Percentiles rank a stretch among this genome's conserved stretches.
These are phyloP conservation scores for Phytophthora citricola DNA, from an alignment of 352 stramenopile genomes.

Conservation along the genomic window DNA sequence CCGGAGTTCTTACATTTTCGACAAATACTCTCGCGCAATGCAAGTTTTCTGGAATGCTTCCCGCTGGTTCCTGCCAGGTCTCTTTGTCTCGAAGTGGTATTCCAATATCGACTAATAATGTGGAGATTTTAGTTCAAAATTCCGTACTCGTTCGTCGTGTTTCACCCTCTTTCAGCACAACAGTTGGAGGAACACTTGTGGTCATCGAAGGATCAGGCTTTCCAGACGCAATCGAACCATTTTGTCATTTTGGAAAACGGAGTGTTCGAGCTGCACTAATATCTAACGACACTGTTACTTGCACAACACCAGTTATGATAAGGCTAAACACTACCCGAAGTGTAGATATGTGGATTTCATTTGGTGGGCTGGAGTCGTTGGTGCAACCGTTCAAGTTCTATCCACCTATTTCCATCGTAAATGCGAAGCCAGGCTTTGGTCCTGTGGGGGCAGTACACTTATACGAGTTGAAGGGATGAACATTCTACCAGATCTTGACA, in stretches of 20 bases:
- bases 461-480: slow-evolving; percentile 33
- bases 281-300: slow-evolving; percentile 34
- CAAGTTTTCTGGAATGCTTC: slow-evolving; percentile 8
- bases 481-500: slow-evolving; percentile 22
- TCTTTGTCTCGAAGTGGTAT: slow-evolving; percentile 29
- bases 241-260: slow-evolving; percentile 45
- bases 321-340: slow-evolving; percentile 2
- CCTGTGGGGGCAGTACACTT: slow-evolving; percentile 37
- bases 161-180: slow-evolving; percentile 27
- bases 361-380: slow-evolving; percentile 32
- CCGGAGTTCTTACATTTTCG: slow-evolving; percentile 13
- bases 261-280: slow-evolving; percentile 18
- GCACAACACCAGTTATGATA: slow-evolving; percentile 28
- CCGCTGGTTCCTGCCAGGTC: slow-evolving; percentile 29
- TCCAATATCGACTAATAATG: slow-evolving; percentile 37
- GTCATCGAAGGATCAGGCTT: slow-evolving; percentile 45
- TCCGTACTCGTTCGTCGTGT: slow-evolving; percentile 25
- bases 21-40: slow-evolving; percentile 38
- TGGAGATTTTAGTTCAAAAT: slow-evolving; percentile 15
- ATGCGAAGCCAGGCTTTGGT: slow-evolving; percentile 35
- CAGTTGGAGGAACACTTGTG: slow-evolving; percentile 38
- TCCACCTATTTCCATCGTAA: slow-evolving; percentile 19
- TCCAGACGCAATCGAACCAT: slow-evolving; percentile 9
- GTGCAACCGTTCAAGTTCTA: slow-evolving; percentile 33
- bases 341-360: slow-evolving; percentile 47